Evolutionary conservation across 495 filamentous ascomycete genomes (phyloP), one percentile per base, ranked within the genome.

Genomic region (Aspergillus sclerotiicarbonarius): DNA sequence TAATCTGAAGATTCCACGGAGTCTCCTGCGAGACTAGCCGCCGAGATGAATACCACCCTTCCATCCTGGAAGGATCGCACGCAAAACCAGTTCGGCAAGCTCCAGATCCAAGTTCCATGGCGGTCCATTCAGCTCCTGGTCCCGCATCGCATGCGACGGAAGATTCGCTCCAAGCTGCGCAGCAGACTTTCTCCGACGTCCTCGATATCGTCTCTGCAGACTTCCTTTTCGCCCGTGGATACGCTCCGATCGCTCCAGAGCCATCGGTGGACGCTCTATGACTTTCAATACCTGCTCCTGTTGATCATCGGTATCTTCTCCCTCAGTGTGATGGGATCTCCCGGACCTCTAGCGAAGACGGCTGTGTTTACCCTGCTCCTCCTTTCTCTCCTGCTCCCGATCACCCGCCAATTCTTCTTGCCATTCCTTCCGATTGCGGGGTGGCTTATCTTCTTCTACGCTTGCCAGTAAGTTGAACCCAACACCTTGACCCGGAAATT

Each of bases 371-470:
- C 87, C 0, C 73, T 85, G n/a, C 72, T 91, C 41, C 79, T 88
- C 31, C 65, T 81, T 53, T 81, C 89, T n/a, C 82, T 96, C 12
- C 73, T 91, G 20, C 76, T 96, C 65, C 93, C 93, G n/a, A 79
- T 90, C 55, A 95, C 92, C 5, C 80, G 90, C 47, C 93, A 98
- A 67, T 96, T 96, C 71, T 91, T 95, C 62, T 76, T 96, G 13
- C 93, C 93, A 15, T 91, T 90, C 53, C 76, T 96, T 51, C 88
- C 91, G 1, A 88, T 96, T 69, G 85, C 86, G 64, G 85, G 82
- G 8, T 98, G 91, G 84, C 76, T 96, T 16, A 71, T 96, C 19
- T 88, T 95, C 59, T 96, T 96, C 75, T 96, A 92, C 65, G 80
- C 87, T 37, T 94, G 89, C 82, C 86, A 90, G 89, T 95, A 86